Evolutionary conservation across 768 basidiomycete species (phyloP), one percentile per base, ranked within the genome.

Genomic region (Lactarius quietus): DNA sequence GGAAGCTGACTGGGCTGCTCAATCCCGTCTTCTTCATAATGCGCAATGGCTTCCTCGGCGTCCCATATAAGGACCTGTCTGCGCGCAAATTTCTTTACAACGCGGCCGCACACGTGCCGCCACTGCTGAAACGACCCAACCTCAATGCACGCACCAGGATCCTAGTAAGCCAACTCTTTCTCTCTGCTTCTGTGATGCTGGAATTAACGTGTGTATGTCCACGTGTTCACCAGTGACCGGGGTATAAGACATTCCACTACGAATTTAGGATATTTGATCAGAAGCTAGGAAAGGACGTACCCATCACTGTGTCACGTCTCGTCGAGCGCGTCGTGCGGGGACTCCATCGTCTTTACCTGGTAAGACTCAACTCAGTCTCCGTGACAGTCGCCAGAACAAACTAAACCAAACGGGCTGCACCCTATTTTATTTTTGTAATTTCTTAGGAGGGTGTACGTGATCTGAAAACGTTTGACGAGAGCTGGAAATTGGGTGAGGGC

Each of bases 201-300:
- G 8, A n/a, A 33, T 9, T 17, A 31, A 20, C 6, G 45, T 48
- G 12, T 26, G 10, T 12, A 12, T 51, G 12, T 51, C n/a, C 43
- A 28, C 6, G 28, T 26, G 52, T 26, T 15, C 5, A 0, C 6
- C 55, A 65, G 64, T 65, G 64, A 59, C 64, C 64, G 2, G 59
- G 64, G 17, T 65, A 65, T 55, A 17, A 60, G 28, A 20, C 14
- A 3, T 41, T 65, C 53, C 53, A 56, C 12, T 65, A 65, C n/a
- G 64, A 61, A 29, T 65, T 65, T 18, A 60, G 59, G 53, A 60
- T 65, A 45, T 31, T 38, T 23, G 64, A 65, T 39, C 28, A 6
- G 41, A 56, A 20, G 59, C 58, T 60, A 6, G 59, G 35, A 1
- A 15, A 38, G 36, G 33, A 23, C 1, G 59, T 61, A 14, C 64